A percentile compares a stretch with the other conserved stretches of the same genome.
Conservation (phyloP, 1,139 yeast species). For the Taphrina flavorubra region DNA sequence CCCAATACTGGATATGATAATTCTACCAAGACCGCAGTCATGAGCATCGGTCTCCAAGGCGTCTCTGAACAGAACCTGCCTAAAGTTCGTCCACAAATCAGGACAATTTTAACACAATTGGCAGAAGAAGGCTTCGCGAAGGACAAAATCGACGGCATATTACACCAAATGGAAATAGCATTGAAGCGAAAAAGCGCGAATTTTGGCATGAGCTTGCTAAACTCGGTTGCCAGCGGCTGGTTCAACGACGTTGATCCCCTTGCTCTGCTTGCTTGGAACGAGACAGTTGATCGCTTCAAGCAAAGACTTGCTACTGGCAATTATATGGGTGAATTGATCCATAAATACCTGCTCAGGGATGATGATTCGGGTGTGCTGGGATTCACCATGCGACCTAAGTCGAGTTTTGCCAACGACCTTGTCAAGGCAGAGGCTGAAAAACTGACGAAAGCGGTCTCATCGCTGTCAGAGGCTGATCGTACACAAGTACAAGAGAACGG, state of each 20-base stretch:
- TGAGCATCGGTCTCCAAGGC: slow-evolving; percentile 87
- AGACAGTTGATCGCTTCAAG: slow-evolving; percentile 64
- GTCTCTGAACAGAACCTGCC: slow-evolving; percentile 61
- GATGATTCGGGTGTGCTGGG: slow-evolving; percentile 63
- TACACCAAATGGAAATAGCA: slow-evolving; percentile 83
- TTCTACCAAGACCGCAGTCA: slow-evolving; percentile 75
- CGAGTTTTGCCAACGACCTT: slow-evolving; percentile 59
- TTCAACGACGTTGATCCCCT: slow-evolving; percentile 78
- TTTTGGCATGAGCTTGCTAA: slow-evolving; percentile 81
- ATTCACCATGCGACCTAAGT: slow-evolving; percentile 77
- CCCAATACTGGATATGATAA: slow-evolving; percentile 89
- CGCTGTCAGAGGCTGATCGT: slow-evolving; percentile 63
- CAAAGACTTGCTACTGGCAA: slow-evolving; percentile 66
- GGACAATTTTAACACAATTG: slow-evolving; percentile 52
- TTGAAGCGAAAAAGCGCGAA: slow-evolving; percentile 88
- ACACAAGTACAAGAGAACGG: slow-evolving; percentile 67
- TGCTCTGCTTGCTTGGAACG: slow-evolving; percentile 68
- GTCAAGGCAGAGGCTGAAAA: slow-evolving; percentile 63
- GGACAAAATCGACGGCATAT: slow-evolving; percentile 75
- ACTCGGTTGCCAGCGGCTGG: slow-evolving; percentile 81
- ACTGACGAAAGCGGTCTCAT: slow-evolving; percentile 56
- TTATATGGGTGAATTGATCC: slow-evolving; percentile 62
- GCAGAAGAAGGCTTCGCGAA: slow-evolving; percentile 58
- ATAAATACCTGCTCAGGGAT: slow-evolving; percentile 57
- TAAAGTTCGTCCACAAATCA: slow-evolving; percentile 58